Percentiles rank a stretch among this genome's conserved stretches.
phyloP scores from a whole-genome alignment of 768 basidiomycete species.

The Cyclocybe cylindracea region DNA sequence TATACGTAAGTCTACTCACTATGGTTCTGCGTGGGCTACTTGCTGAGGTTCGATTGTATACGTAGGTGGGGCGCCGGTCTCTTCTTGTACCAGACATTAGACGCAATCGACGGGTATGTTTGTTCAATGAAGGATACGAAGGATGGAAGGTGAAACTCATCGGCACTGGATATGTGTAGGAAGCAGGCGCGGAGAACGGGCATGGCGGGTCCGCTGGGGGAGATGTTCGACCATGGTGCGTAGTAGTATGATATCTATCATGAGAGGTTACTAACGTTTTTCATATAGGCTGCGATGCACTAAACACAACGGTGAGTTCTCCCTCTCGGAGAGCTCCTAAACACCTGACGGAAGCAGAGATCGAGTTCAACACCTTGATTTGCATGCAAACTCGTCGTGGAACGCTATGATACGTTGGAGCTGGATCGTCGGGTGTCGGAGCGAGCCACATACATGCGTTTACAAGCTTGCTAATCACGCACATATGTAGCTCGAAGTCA shows the following conservation, averaged over 20 bases:
- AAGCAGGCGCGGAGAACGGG: slow-evolving; percentile 96
- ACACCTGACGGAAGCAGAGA: too few relatives aligned
- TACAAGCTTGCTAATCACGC: neutral
- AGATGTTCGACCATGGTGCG: slow-evolving; percentile 97
- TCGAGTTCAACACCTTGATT: too few relatives aligned
- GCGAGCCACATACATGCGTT: too few relatives aligned
- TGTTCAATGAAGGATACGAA: neutral
- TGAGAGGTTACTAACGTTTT: neutral
- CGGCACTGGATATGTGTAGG: slow-evolving; percentile 35
- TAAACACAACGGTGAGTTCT: slow-evolving; percentile 83
- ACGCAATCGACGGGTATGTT: slow-evolving; percentile 85
- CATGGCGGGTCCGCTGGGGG: slow-evolving; percentile 96
- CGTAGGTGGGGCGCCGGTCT: slow-evolving; percentile 83
- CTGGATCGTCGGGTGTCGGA: too few relatives aligned
- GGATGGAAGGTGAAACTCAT: neutral
- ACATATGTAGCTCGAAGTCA: slow-evolving; percentile 71
- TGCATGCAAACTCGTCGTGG: too few relatives aligned
- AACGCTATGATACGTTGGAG: too few relatives aligned
- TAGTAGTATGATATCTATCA: neutral
- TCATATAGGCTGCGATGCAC: slow-evolving; percentile 76
- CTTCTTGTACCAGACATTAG: slow-evolving; percentile 89
- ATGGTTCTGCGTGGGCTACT: neutral
- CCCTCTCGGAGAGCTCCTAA: neutral
- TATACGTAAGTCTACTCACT: slow-evolving; percentile 62
- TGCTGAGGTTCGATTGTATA: neutral